Evolutionary conservation across 371 early-diverging fungal species (phyloP).

Genomic region (Apophysomyces elegans): DNA sequence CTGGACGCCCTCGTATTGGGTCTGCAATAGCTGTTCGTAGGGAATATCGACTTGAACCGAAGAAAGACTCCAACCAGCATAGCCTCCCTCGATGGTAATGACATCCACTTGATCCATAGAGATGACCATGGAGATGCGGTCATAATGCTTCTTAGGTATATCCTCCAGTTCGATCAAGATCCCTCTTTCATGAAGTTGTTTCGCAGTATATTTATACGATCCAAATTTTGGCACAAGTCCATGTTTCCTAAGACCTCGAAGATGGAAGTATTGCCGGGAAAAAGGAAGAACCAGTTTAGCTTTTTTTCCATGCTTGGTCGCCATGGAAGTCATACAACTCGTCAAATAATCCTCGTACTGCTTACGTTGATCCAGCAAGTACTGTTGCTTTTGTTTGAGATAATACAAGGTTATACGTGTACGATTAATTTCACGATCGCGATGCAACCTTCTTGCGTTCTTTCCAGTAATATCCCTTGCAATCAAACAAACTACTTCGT

Average conservation of each 20-base stretch:
- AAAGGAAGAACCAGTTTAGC: conserved; percentile 80
- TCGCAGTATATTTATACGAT: conserved; percentile 96
- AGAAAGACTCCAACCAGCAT: conserved; percentile 77
- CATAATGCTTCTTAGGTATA: conserved; percentile 82
- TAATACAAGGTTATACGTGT: conserved; percentile 79
- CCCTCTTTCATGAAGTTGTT: conserved; percentile 89
- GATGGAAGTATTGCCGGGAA: conserved; percentile 92
- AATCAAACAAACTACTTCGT: conserved; percentile 90
- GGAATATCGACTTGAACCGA: conserved; percentile 81
- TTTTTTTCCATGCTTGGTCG: conserved; percentile 79
- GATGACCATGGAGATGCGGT: conserved; percentile 86
- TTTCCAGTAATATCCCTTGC: conserved; percentile 93
- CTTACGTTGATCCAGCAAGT: conserved; percentile 84
- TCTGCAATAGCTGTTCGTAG: conserved; percentile 92
- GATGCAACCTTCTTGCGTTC: conserved; percentile 81
- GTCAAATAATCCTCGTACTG: conserved; percentile 91
- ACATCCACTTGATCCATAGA: conserved; percentile 93
- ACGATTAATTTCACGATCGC: conserved; percentile 73
- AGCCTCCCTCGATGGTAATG: conserved; percentile 84
- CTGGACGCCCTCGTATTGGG: conserved; percentile 90
- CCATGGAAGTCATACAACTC: conserved; percentile 86
- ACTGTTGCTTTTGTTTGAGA: conserved; percentile 80
- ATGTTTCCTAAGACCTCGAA: conserved; percentile 79
- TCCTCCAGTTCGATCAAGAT: conserved; percentile 86
- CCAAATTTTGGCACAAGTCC: conserved; percentile 96